phyloP scores from a whole-genome alignment of 192 early-diverging fungal genomes.

The Backusella macrospora region DNA sequence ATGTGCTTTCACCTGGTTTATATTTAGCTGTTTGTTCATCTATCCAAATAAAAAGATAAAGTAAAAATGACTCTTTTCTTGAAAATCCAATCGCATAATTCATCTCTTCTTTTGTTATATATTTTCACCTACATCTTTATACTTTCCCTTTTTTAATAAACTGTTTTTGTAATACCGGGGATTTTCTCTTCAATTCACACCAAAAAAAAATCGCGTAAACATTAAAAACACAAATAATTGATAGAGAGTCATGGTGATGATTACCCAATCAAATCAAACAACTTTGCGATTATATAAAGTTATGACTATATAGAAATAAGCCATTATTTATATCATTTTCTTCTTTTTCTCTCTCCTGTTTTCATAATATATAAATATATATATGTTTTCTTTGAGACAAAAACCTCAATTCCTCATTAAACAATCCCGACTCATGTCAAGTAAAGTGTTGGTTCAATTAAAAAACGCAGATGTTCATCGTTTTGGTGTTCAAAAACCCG shows the following conservation, averaged over 20 bases:
- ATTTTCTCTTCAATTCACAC: background rate
- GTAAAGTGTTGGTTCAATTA: slow-evolving; percentile 29
- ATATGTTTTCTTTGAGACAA: slow-evolving; percentile 2
- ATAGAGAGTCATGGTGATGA: slow-evolving; percentile 2
- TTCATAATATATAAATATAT: background rate
- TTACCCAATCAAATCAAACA: background rate
- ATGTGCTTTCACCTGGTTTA: background rate
- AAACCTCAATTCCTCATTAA: background rate
- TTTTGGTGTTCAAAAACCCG: slow-evolving; percentile 28
- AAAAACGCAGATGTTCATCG: slow-evolving; percentile 35
- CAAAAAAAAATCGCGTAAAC: background rate
- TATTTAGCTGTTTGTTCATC: background rate
- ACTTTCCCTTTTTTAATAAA: too few relatives aligned
- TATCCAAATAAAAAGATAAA: background rate
- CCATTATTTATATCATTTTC: background rate
- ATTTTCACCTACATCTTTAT: too few relatives aligned
- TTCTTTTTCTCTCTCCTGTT: background rate
- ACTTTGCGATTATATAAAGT: background rate
- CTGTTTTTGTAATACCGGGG: background rate
- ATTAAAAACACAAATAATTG: background rate
- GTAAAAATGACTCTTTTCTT: too few relatives aligned
- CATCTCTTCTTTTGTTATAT: too few relatives aligned
- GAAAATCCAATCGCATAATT: too few relatives aligned
- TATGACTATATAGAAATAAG: background rate
- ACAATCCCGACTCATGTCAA: background rate